These are phyloP conservation scores for Eimeria falciformis DNA, from an alignment of 169 alveolate species.

Conservation along the genomic window DNA sequence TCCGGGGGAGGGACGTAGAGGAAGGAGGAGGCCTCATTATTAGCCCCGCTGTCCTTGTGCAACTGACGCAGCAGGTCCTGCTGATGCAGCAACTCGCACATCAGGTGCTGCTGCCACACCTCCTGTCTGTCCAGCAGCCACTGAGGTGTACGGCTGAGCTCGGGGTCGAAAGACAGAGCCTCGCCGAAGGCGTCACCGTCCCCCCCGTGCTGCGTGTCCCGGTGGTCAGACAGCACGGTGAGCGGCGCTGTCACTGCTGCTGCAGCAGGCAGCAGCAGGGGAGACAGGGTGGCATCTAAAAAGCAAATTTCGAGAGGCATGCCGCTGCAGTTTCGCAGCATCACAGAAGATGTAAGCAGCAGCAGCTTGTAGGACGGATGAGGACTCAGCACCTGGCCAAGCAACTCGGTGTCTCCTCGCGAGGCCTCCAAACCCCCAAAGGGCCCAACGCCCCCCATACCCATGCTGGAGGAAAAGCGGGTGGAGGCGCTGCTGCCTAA, in stretches of 20 bases:
- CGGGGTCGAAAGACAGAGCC: conserved; percentile 36
- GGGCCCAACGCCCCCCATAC: no score
- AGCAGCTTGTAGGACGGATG: conserved; percentile 90
- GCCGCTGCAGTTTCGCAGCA: conserved; percentile 87
- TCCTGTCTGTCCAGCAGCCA: conserved; percentile 53
- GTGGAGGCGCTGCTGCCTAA: no score
- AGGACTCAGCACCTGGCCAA: conserved; percentile 89
- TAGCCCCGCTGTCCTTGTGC: conserved; percentile 43
- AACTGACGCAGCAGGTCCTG: conserved; percentile 59
- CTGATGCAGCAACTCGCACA: conserved; percentile 16
- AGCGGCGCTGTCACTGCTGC: conserved; percentile 66
- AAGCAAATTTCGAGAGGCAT: conserved; percentile 87
- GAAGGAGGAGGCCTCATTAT: not conserved
- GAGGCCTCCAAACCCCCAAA: no score
- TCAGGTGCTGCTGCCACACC: conserved; percentile 29
- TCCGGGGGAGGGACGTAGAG: no score
- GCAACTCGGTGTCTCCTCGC: conserved; percentile 32
- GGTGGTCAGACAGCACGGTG: conserved; percentile 48
- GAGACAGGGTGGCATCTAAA: conserved; percentile 82
- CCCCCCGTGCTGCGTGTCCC: conserved; percentile 4
- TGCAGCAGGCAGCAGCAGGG: conserved; percentile 81
- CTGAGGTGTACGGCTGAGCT: conserved; percentile 22
- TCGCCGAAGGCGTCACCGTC: not conserved
- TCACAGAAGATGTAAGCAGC: conserved; percentile 87
- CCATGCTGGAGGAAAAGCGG: no score